phyloP scores from a whole-genome alignment of 2,329 filamentous ascomycete genomes.

The Fusarium sp. region DNA sequence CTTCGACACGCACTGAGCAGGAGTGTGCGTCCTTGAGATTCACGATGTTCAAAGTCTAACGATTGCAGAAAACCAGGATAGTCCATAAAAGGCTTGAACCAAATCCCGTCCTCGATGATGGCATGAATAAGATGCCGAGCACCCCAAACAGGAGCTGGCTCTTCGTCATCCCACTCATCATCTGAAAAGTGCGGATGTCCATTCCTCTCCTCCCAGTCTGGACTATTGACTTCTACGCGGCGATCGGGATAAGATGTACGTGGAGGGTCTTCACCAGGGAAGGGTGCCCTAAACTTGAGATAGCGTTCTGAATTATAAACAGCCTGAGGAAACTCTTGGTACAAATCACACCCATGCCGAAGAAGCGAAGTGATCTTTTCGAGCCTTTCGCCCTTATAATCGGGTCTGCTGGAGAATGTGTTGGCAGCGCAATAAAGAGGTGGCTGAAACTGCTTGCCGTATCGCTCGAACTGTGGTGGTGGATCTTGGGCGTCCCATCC shows the following conservation, averaged over 20 bases:
- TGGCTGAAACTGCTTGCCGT: not conserved
- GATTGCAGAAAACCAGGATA: not conserved
- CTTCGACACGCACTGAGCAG: not conserved
- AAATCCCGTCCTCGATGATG: not conserved
- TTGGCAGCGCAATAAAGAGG: not conserved
- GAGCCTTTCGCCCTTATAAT: not conserved
- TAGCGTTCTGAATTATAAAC: no score
- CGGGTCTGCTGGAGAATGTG: not conserved
- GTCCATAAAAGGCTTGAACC: rapidly evolving
- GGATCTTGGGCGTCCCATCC: rapidly evolving
- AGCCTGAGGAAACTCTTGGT: no score
- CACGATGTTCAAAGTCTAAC: not conserved
- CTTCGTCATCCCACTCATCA: not conserved
- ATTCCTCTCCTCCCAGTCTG: no score
- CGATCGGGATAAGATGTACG: not conserved
- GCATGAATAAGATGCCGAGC: not conserved
- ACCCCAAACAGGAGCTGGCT: not conserved
- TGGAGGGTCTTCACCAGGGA: not conserved
- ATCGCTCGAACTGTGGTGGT: not conserved
- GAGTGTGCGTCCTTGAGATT: not conserved
- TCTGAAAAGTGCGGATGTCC: not conserved
- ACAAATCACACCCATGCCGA: not conserved
- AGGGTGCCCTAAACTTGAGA: not conserved
- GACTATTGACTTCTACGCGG: no score
- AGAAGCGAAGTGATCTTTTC: not conserved